These are phyloP conservation scores for Solanum aculeatissimum DNA, from an alignment of 305 asterid genomes.

Conservation along the genomic window DNA sequence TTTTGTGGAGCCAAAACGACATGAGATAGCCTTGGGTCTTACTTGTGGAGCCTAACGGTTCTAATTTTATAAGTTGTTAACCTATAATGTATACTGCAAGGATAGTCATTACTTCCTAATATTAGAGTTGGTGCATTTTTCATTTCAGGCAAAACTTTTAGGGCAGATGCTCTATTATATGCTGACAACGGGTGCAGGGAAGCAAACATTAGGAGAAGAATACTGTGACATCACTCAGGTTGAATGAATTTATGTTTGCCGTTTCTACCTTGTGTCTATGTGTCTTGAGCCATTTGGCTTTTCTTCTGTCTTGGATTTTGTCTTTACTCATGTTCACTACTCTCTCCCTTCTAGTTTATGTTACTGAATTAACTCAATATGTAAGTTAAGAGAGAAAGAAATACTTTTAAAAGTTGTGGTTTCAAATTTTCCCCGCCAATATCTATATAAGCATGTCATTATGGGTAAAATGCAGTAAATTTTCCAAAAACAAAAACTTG, in stretches of 20 bases:
- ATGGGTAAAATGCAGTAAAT: background rate
- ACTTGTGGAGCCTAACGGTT: background rate
- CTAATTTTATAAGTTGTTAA: background rate
- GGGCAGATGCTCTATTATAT: slow-evolving; percentile 95
- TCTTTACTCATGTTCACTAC: background rate
- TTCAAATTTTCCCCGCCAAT: background rate
- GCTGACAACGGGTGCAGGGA: slow-evolving; percentile 92
- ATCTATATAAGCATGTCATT: background rate
- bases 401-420: background rate
- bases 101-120: background rate
- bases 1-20: background rate
- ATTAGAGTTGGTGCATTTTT: background rate
- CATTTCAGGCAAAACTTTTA: slow-evolving; percentile 74
- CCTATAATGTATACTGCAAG: background rate
- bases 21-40: background rate
- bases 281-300: background rate
- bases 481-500: background rate
- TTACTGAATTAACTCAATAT: background rate
- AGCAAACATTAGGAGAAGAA: slow-evolving; percentile 97
- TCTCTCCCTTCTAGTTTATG: background rate
- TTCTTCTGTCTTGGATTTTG: background rate
- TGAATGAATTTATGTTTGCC: background rate
- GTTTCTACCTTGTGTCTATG: background rate
- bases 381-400: background rate
- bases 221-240: slow-evolving; percentile 97